Evolutionary conservation across 768 basidiomycete genomes (phyloP).

Genomic region (Gloeopeniophorella convolvens): DNA sequence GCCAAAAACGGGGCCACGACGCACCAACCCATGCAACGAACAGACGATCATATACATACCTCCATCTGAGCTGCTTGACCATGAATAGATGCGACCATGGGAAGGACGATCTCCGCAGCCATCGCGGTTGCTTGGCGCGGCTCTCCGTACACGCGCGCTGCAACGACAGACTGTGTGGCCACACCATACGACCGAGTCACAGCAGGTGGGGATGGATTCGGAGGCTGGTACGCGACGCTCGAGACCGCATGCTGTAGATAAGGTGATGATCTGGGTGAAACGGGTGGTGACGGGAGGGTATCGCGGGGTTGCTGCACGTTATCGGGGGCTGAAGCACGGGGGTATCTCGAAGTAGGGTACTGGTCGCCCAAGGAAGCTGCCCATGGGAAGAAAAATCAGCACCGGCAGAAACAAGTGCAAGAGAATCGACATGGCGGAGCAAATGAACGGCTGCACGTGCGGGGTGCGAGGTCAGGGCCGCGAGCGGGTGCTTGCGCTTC

Average conservation of each 20-base stretch:
- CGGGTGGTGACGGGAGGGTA: constrained; percentile 7
- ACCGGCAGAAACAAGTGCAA: not conserved
- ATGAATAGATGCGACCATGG: not conserved
- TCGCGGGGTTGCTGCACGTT: constrained; percentile 4
- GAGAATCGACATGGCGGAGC: not conserved
- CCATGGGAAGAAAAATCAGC: not conserved
- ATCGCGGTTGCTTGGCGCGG: not conserved
- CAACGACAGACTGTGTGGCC: not conserved
- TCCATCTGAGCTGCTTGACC: not conserved
- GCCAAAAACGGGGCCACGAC: not conserved
- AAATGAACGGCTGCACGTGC: not conserved
- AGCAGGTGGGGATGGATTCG: not conserved
- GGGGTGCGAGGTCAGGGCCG: not conserved
- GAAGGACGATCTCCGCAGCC: not conserved
- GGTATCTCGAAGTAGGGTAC: not conserved
- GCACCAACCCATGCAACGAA: not conserved
- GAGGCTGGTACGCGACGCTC: not conserved
- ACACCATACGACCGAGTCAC: not conserved
- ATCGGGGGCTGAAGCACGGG: not conserved
- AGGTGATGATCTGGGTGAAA: not conserved
- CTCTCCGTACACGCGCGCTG: not conserved
- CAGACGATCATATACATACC: constrained; percentile 5
- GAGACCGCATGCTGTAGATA: not conserved
- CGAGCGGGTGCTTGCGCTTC: not conserved
- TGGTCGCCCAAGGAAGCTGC: constrained; percentile 5